These are phyloP conservation scores for Asclepias syriaca DNA, from an alignment of 257 asterid genomes.

Conservation along the genomic window DNA sequence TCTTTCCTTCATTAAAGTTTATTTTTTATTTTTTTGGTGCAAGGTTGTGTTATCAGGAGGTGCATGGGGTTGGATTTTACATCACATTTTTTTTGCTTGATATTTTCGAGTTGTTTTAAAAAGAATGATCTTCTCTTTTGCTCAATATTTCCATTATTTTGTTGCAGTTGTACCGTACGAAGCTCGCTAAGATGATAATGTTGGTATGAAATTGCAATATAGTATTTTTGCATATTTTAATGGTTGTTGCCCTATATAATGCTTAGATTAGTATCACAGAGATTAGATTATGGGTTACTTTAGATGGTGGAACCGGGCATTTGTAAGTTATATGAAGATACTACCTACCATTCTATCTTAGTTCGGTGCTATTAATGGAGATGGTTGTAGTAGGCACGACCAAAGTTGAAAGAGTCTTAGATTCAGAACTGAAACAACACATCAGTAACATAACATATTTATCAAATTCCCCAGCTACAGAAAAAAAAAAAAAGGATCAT, in stretches of 20 bases:
- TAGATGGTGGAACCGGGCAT: not conserved
- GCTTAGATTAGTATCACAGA: not conserved
- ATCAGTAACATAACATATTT: too few species aligned
- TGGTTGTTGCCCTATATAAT: not conserved
- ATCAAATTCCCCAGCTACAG: not conserved
- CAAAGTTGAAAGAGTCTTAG: not conserved
- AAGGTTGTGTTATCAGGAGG: not conserved
- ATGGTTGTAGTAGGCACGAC: too few species aligned
- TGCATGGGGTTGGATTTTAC: too few species aligned
- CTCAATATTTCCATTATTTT: not conserved
- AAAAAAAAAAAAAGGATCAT: not conserved
- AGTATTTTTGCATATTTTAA: not conserved
- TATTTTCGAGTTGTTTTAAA: not conserved
- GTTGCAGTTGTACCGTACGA: conserved; percentile 63
- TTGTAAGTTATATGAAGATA: not conserved
- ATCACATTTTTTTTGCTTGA: not conserved
- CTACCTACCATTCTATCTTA: not conserved
- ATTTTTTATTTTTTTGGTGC: not conserved
- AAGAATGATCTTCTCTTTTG: not conserved
- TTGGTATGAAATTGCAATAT: not conserved
- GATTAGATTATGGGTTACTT: not conserved
- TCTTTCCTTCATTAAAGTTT: not conserved
- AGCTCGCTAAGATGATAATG: conserved; percentile 39
- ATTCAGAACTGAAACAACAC: not conserved
- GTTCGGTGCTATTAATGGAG: too few species aligned